Evolutionary conservation across 805 yeast genomes (phyloP).

Genomic region (Metschnikowia orientalis): DNA sequence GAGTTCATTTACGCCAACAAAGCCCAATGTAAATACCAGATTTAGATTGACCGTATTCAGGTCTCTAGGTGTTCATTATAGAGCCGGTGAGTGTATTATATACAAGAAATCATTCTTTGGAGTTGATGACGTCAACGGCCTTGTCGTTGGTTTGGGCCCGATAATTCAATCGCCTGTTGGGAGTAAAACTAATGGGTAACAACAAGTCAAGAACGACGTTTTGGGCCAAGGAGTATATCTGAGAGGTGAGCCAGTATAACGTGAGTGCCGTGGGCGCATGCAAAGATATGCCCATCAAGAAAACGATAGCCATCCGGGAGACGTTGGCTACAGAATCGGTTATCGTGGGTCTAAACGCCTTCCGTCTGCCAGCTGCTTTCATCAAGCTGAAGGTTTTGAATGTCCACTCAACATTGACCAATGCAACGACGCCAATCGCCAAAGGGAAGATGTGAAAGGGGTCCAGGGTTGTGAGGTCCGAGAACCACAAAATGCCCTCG

Average conservation of each 20-base stretch:
- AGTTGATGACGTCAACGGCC: conserved; percentile 14
- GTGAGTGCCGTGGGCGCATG: conserved; percentile 83
- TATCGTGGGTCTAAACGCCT: conserved; percentile 49
- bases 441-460: conserved; percentile 65
- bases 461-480: conserved; percentile 57
- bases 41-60: too few species aligned
- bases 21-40: too few species aligned
- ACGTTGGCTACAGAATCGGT: conserved; percentile 63
- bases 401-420: conserved; percentile 82
- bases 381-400: conserved; percentile 55
- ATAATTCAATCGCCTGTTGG: conserved; percentile 33
- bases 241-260: conserved; percentile 89
- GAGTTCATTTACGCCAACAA: too few species aligned
- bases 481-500: conserved; percentile 60
- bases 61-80: too few species aligned
- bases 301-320: conserved; percentile 69
- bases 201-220: conserved; percentile 64
- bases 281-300: conserved; percentile 77
- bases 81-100: too few species aligned
- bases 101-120: conserved; percentile 1
- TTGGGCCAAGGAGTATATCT: conserved; percentile 69
- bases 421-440: conserved; percentile 61
- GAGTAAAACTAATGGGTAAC: conserved; percentile 55
- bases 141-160: conserved; percentile 12
- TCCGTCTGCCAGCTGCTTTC: conserved; percentile 37